Evolutionary conservation across 345 rosid species (phyloP).

Genomic region (Pelargonium nanum): DNA sequence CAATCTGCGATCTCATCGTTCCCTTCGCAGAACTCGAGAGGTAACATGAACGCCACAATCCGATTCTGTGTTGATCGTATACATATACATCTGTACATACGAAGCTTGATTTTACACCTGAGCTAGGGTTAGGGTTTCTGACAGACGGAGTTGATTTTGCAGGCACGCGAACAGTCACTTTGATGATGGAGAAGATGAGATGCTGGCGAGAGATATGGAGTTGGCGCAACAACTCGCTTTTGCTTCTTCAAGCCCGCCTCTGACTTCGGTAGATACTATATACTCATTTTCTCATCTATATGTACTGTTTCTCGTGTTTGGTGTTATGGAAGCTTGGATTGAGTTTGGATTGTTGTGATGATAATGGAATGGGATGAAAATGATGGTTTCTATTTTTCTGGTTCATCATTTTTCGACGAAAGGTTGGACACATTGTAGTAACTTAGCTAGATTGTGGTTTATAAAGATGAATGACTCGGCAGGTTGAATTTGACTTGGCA

Average conservation of each 20-base stretch:
- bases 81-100: not conserved
- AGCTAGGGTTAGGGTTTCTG: slow-evolving; percentile 1
- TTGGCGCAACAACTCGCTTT: slow-evolving; percentile 36
- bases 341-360: not conserved
- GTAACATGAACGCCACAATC: slow-evolving; percentile 15
- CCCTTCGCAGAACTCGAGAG: slow-evolving; percentile 37
- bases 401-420: too few relatives aligned
- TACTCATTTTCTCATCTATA: not conserved
- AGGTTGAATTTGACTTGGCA: too few relatives aligned
- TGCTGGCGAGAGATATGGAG: slow-evolving; percentile 21
- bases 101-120: not conserved
- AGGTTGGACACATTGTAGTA: too few relatives aligned
- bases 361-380: too few relatives aligned
- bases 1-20: slow-evolving; percentile 39
- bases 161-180: slow-evolving; percentile 76
- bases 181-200: slow-evolving; percentile 31
- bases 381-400: not conserved
- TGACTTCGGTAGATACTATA: not conserved
- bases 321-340: too few relatives aligned
- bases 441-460: too few relatives aligned
- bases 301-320: not conserved
- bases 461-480: too few relatives aligned
- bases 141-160: slow-evolving; percentile 2
- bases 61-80: not conserved
- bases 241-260: slow-evolving; percentile 12